Evolutionary conservation across 2,329 filamentous ascomycete species (phyloP), one percentile per base, ranked within the genome.

Genomic region (Lachnellula suecica): DNA sequence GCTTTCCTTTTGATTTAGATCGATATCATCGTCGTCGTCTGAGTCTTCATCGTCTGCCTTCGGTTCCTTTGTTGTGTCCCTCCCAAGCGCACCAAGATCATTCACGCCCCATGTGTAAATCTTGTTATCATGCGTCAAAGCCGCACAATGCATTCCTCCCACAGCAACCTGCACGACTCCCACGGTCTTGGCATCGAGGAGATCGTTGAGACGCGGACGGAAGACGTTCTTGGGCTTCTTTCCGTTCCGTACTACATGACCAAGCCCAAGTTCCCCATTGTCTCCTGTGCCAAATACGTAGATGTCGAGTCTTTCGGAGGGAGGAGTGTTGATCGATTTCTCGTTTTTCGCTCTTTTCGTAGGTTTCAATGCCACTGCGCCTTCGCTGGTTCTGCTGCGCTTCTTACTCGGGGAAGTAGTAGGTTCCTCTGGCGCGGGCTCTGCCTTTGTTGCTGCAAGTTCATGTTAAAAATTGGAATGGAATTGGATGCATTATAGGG

Each of bases 71-170:
- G 72, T 74, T 1, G 88, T 92, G 67, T 89, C 82, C 67, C 90
- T 79, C 29, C 89, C 90, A 41, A 94, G 79, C 6, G 90, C 88
- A 58, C 87, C 87, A 65, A 91, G 85, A 65, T 94, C 89, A 66
- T 94, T 94, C 60, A 93, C 89, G 45, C 89, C 89, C 89, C 89
- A 94, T 24, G 88, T 91, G 44, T 90, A 73, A 60, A 94, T 87
- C 71, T 85, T 84, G 75, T 91, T 89, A 70, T 92, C 86, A 62
- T 85, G 80, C 46, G 89, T 93, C 49, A 93, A 72, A 4, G 85
- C 88, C 54, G 87, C 75, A 48, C 79, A 83, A 71, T 94, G 89
- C 89, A 94, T 93, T 54, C 89, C 89, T 54, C 90, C 90, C 54
- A 85, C 84, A 45, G 87, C 84, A 53, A 95, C 71, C 68, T 89